Conservation (phyloP, 1,284 basidiomycete genomes). For the Peniophora sp. region DNA sequence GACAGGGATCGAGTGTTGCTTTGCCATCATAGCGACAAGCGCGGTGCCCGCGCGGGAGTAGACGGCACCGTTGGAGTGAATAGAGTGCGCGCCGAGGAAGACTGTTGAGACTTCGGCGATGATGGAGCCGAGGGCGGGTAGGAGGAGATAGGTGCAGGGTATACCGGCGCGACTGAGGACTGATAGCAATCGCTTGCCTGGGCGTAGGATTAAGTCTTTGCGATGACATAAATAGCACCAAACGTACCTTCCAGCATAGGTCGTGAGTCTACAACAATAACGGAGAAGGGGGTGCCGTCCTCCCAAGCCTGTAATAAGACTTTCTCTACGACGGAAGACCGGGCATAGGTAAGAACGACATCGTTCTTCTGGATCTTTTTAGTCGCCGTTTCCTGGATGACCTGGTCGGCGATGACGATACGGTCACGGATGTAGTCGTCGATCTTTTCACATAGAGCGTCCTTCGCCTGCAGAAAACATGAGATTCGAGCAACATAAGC, state of each 20-base stretch:
- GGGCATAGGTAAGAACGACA: conserved; percentile 88
- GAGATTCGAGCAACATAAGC: not conserved
- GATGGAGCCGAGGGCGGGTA: conserved; percentile 83
- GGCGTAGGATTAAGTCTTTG: conserved; percentile 3
- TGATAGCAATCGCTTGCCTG: conserved; percentile 76
- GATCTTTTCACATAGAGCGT: conserved; percentile 78
- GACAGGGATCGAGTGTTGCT: conserved; percentile 84
- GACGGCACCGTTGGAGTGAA: conserved; percentile 92
- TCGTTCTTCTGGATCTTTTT: conserved; percentile 94
- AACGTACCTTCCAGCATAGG: conserved; percentile 83
- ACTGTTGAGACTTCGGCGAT: conserved; percentile 79
- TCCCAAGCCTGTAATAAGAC: conserved; percentile 77
- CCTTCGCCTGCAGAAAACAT: conserved; percentile 67
- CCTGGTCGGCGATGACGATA: conserved; percentile 89
- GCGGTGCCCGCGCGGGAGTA: conserved; percentile 95
- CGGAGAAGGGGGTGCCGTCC: conserved; percentile 73
- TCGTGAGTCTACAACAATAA: conserved; percentile 91
- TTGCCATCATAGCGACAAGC: conserved; percentile 93
- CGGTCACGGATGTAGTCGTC: conserved; percentile 92
- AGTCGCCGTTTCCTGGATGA: conserved; percentile 84
- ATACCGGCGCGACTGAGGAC: conserved; percentile 70
- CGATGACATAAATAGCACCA: conserved; percentile 1
- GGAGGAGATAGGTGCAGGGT: conserved; percentile 85
- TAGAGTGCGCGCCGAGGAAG: conserved; percentile 87
- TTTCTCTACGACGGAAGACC: conserved; percentile 92